phyloP scores from a whole-genome alignment of 805 yeast species.

The Yarrowia hollandica region DNA sequence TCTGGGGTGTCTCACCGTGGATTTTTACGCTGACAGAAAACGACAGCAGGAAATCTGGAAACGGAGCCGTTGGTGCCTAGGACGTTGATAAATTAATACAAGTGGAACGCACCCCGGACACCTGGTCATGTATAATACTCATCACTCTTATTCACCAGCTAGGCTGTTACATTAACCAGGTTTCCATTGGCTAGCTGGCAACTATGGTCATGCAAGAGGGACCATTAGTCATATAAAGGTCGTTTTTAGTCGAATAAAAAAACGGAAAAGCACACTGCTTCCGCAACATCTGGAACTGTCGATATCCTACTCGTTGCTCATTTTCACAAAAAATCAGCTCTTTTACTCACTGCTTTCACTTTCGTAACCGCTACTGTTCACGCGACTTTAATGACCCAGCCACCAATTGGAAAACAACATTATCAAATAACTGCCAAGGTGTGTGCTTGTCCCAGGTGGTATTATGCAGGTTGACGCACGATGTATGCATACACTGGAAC shows the following conservation, averaged over 20 bases:
- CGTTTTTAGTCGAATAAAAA: not conserved
- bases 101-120: too few species aligned
- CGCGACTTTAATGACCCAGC: conserved; percentile 8
- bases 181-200: not conserved
- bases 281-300: not conserved
- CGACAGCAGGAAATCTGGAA: too few species aligned
- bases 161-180: not conserved
- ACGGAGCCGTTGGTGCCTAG: too few species aligned
- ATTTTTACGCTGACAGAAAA: too few species aligned
- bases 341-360: not conserved
- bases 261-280: not conserved
- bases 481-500: not conserved
- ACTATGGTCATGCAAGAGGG: not conserved
- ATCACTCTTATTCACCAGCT: not conserved
- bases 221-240: too few species aligned
- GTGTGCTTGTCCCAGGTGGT: not conserved
- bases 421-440: conserved; percentile 16
- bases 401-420: not conserved
- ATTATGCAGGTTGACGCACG: not conserved
- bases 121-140: not conserved
- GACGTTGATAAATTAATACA: too few species aligned
- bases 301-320: not conserved
- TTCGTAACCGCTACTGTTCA: not conserved
- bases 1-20: too few species aligned
- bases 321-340: not conserved